Evolutionary conservation across 2,329 filamentous ascomycete genomes (phyloP).

Genomic region (Colletotrichum navitas): DNA sequence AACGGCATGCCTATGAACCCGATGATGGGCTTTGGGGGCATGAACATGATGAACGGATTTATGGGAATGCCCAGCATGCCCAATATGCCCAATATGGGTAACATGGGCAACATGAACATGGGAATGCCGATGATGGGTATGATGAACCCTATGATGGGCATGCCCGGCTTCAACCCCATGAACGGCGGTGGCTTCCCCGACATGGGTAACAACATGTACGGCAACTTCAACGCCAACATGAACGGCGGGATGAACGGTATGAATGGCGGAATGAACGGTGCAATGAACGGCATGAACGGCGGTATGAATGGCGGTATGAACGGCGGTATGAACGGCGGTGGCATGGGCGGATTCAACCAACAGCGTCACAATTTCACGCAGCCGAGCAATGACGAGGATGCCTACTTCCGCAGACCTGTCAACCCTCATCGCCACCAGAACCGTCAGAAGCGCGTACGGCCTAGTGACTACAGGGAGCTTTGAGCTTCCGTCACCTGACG

Average conservation of each 20-base stretch:
- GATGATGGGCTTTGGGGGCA: conserved; percentile 46
- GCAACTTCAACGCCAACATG: conserved; percentile 52
- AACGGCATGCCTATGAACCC: conserved; percentile 50
- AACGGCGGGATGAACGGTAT: conserved; percentile 46
- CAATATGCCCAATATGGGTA: conserved; percentile 46
- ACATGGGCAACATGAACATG: conserved; percentile 50
- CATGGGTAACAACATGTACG: conserved; percentile 49
- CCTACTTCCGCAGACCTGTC: conserved; percentile 95
- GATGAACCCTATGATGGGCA: conserved; percentile 47
- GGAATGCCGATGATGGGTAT: conserved; percentile 47
- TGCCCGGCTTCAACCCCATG: conserved; percentile 44
- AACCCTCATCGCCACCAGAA: conserved; percentile 94
- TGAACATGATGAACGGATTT: conserved; percentile 46
- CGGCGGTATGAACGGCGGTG: conserved; percentile 50
- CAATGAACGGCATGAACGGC: conserved; percentile 52
- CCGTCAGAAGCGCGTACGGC: conserved; percentile 81
- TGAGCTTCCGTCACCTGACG: conserved; percentile 52
- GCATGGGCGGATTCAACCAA: conserved; percentile 35
- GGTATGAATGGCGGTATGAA: conserved; percentile 46
- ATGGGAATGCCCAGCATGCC: conserved; percentile 55
- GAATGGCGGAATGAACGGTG: conserved; percentile 53
- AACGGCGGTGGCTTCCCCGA: conserved; percentile 46
- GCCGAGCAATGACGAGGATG: conserved; percentile 81
- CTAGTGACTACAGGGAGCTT: conserved; percentile 91
- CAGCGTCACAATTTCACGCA: conserved; percentile 57